Conservation (phyloP, 148 eudicot species). For the Diospyros lotus region DNA sequence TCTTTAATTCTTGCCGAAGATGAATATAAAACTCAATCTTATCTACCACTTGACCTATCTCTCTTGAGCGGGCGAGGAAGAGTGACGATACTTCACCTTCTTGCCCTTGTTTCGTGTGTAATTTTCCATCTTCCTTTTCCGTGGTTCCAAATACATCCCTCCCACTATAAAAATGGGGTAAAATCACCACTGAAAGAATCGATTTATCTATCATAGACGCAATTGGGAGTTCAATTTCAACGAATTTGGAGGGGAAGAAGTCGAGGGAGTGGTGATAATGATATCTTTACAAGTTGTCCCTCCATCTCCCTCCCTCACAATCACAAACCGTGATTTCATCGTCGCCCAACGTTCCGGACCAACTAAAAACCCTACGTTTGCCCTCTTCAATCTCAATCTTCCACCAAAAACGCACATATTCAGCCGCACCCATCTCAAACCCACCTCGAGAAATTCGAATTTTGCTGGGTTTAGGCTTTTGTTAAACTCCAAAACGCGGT, state of each 20-base stretch:
- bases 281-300: conserved; percentile 38
- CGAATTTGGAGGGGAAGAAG: background rate
- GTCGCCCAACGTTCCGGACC: conserved; percentile 19
- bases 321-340: conserved; percentile 26
- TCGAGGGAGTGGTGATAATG: conserved; percentile 42
- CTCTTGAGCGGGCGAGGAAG: too few species aligned
- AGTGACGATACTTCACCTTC: too few species aligned
- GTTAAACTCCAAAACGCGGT: conserved; percentile 16
- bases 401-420: conserved; percentile 25
- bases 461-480: conserved; percentile 16
- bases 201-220: too few species aligned
- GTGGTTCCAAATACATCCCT: too few species aligned
- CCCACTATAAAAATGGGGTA: too few species aligned
- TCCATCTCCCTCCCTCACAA: conserved; percentile 33
- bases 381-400: conserved; percentile 25
- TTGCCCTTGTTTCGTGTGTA: too few species aligned
- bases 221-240: conserved; percentile 8
- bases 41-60: too few species aligned
- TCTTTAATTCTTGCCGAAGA: too few species aligned
- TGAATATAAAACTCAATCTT: too few species aligned
- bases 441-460: conserved; percentile 32
- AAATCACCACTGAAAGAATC: too few species aligned
- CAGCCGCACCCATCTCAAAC: conserved; percentile 35
- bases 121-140: too few species aligned
- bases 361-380: conserved; percentile 33